These are phyloP conservation scores for Oropetium thomaeum DNA, from an alignment of 176 grass and related monocot genomes.

Conservation along the genomic window DNA sequence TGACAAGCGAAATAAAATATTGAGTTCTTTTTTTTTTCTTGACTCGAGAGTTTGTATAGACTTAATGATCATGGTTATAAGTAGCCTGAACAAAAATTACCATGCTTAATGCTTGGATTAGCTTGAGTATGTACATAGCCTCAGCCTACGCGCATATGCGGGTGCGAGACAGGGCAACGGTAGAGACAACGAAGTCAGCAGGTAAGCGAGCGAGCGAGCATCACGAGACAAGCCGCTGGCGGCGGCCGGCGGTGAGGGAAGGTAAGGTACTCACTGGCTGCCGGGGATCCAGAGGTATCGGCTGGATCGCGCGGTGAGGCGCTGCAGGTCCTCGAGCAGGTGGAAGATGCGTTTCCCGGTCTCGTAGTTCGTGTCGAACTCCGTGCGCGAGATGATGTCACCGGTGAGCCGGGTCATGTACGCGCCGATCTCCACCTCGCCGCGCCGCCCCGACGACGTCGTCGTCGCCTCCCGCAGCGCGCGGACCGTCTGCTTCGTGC, in stretches of 20 bases:
- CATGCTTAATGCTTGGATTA: not conserved
- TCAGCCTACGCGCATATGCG: not conserved
- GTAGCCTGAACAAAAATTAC: not conserved
- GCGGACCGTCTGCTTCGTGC: constrained; percentile 63
- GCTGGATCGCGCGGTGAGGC: constrained; percentile 66
- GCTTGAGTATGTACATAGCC: not conserved
- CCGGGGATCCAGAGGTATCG: constrained; percentile 85
- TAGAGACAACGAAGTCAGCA: constrained; percentile 22
- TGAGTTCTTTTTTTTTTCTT: too few species aligned
- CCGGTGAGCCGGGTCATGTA: constrained; percentile 75
- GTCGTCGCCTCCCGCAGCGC: constrained; percentile 35
- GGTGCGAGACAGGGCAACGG: not conserved
- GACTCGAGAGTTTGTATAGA: not conserved
- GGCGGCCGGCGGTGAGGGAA: not conserved
- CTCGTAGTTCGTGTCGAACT: constrained; percentile 88
- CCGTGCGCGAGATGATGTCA: constrained; percentile 83
- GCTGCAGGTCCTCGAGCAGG: constrained; percentile 67
- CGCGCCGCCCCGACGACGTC: not conserved
- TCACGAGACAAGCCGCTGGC: not conserved
- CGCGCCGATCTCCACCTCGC: constrained; percentile 71
- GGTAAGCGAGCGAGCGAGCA: not conserved
- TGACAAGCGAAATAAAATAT: too few species aligned
- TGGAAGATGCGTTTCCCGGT: constrained; percentile 68
- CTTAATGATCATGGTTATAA: not conserved
- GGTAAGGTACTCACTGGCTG: constrained; percentile 47